Evolutionary conservation across 441 rosid genomes (phyloP).

Genomic region (Croton setiger): DNA sequence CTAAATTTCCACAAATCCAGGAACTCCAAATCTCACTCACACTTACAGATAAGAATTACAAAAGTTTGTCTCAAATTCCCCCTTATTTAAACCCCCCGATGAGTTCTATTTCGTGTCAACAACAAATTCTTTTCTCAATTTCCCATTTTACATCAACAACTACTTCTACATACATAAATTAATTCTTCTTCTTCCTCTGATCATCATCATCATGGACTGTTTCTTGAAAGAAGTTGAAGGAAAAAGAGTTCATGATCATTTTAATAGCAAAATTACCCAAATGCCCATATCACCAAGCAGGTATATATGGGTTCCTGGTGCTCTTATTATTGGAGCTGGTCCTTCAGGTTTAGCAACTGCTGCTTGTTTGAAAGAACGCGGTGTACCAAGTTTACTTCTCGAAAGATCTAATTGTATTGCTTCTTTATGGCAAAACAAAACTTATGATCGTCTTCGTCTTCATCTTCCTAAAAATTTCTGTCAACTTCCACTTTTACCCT

Average conservation of each 20-base stretch:
- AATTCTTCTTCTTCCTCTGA: neutral
- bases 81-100: neutral
- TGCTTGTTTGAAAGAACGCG: slow-evolving; percentile 61
- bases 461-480: slow-evolving; percentile 80
- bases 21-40: slow-evolving; percentile 18
- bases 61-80: neutral
- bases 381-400: slow-evolving; percentile 56
- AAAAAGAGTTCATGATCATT: slow-evolving; percentile 55
- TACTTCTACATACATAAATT: neutral
- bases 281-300: slow-evolving; percentile 20
- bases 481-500: slow-evolving; percentile 65
- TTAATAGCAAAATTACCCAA: slow-evolving; percentile 28
- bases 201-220: slow-evolving; percentile 31
- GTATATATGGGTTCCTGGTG: slow-evolving; percentile 39
- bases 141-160: slow-evolving; percentile 1
- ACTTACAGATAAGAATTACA: slow-evolving; percentile 36
- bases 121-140: neutral
- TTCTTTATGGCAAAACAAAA: slow-evolving; percentile 70
- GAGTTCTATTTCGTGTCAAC: neutral
- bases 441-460: slow-evolving; percentile 81
- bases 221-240: slow-evolving; percentile 48
- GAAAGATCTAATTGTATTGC: slow-evolving; percentile 67
- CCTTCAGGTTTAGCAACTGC: slow-evolving; percentile 78
- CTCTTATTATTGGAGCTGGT: slow-evolving; percentile 82
- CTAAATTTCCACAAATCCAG: slow-evolving; percentile 21